A percentile compares a stretch with the other conserved stretches of the same genome.
These are phyloP conservation scores for Phlyctochytrium planicorne DNA, from an alignment of 192 early-diverging fungal genomes.

Conservation along the genomic window DNA sequence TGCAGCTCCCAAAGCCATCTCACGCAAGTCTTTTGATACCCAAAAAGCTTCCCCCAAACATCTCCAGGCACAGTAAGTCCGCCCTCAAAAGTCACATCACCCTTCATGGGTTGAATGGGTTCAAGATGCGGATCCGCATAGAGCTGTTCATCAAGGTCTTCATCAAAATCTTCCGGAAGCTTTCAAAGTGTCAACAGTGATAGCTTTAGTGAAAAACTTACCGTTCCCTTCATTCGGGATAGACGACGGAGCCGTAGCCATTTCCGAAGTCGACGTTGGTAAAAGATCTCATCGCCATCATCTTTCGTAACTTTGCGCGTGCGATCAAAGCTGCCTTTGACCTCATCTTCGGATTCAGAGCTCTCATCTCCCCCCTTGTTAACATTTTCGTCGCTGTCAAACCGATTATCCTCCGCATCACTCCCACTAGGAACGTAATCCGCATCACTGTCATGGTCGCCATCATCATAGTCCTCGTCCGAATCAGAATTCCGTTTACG, in stretches of 20 bases:
- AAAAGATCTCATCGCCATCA: conserved; percentile 66
- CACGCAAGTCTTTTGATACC: conserved; percentile 84
- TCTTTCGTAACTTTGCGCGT: conserved; percentile 39
- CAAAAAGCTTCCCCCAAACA: conserved; percentile 76
- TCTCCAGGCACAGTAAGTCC: conserved; percentile 70
- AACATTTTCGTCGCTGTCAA: too few relatives aligned
- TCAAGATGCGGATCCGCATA: too few relatives aligned
- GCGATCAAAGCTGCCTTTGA: conserved; percentile 13
- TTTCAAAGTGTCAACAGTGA: too few relatives aligned
- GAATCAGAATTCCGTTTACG: conserved; percentile 1
- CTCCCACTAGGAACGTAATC: too few relatives aligned
- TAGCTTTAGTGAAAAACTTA: too few relatives aligned
- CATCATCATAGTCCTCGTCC: too few relatives aligned
- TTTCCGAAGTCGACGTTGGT: conserved; percentile 47
- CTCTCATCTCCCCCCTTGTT: too few relatives aligned
- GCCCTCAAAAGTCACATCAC: neutral
- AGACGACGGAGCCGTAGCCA: conserved; percentile 47
- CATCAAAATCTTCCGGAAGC: too few relatives aligned
- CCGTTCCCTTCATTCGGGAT: too few relatives aligned
- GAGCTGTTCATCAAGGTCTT: too few relatives aligned
- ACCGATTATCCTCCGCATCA: too few relatives aligned
- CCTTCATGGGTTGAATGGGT: neutral
- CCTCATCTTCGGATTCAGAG: conserved; percentile 6
- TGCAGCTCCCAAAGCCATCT: conserved; percentile 90
- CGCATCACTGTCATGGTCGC: too few relatives aligned